Conservation (phyloP, 2,329 filamentous ascomycete genomes). For the Trichoderma simmonsii region DNA sequence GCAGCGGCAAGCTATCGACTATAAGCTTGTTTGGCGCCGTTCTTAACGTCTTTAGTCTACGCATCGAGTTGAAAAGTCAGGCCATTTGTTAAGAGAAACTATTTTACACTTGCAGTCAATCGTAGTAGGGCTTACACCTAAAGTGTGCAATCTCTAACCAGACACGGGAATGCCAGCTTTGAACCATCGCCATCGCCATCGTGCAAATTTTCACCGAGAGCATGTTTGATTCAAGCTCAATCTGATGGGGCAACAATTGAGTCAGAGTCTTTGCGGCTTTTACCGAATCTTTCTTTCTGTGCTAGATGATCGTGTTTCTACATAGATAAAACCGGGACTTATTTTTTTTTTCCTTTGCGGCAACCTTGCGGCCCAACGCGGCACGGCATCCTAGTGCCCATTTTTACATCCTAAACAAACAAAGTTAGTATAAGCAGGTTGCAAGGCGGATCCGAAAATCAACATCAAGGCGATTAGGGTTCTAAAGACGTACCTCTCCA, state of each 20-base stretch:
- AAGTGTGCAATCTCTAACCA: neutral
- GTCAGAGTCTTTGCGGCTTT: neutral
- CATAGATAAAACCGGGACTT: neutral
- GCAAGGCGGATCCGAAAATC: neutral
- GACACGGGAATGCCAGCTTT: neutral
- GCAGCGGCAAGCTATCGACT: neutral
- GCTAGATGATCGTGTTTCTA: neutral
- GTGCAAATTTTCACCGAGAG: neutral
- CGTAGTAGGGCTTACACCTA: neutral
- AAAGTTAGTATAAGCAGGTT: neutral
- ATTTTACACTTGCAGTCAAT: neutral
- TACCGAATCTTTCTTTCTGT: neutral
- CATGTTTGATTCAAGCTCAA: neutral
- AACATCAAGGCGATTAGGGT: neutral
- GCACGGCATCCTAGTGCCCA: neutral
- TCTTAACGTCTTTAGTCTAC: neutral
- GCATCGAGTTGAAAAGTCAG: neutral
- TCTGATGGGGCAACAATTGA: neutral
- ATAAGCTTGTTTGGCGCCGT: neutral
- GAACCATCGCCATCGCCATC: no score
- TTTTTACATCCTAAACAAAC: conserved; percentile 2
- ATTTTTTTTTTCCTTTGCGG: neutral
- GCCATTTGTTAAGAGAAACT: neutral
- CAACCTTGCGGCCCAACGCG: conserved; percentile 4
- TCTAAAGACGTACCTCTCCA: conserved; percentile 54